phyloP scores from a whole-genome alignment of 2,329 filamentous ascomycete genomes.

The Colletotrichum viniferum region DNA sequence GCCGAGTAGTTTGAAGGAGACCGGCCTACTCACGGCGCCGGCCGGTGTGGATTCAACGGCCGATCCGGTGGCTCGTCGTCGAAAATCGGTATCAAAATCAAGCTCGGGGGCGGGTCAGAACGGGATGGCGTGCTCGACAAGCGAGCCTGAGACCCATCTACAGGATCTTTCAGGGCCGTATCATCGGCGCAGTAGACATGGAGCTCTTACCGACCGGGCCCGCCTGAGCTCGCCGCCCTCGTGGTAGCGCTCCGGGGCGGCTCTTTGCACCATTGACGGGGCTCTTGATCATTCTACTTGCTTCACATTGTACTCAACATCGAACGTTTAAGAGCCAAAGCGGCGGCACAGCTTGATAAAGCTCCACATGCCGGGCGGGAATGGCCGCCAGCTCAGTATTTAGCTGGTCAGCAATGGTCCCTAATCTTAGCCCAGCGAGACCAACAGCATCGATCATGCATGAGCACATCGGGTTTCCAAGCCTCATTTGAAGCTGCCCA shows the following conservation, averaged over 20 bases:
- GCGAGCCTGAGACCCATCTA: neutral
- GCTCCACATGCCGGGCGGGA: neutral
- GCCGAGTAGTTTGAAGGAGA: neutral
- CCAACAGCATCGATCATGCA: neutral
- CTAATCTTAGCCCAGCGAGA: neutral
- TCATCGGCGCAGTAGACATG: neutral
- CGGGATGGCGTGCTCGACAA: neutral
- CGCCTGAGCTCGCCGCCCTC: neutral
- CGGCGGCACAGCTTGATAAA: neutral
- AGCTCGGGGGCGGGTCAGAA: neutral
- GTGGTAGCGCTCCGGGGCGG: neutral
- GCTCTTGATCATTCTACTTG: neutral
- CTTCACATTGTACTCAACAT: neutral
- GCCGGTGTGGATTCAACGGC: neutral
- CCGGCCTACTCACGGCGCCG: neutral
- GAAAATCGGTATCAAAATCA: neutral
- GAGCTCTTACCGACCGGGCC: neutral
- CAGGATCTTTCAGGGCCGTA: neutral
- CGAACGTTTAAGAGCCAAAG: neutral
- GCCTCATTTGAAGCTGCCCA: neutral
- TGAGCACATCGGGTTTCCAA: neutral
- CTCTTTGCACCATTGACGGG: neutral
- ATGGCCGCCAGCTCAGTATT: neutral
- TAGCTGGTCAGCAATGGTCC: neutral
- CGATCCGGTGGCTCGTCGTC: neutral